Evolutionary conservation across 108 stramenopile genomes (phyloP).

Genomic region (Cyclotella choctawhatcheeana): DNA sequence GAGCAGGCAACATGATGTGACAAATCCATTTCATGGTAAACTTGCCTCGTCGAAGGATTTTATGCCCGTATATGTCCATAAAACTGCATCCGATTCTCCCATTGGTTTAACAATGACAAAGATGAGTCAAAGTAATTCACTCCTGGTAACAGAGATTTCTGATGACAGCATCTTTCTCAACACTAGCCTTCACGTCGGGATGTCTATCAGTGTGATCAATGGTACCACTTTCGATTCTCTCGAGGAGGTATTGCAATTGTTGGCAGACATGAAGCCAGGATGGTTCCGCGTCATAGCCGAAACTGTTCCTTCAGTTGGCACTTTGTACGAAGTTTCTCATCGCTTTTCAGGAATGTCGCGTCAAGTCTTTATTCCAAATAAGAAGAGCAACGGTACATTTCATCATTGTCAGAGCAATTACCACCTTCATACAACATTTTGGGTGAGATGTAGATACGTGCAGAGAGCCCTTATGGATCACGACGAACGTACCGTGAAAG

Average conservation of each 20-base stretch:
- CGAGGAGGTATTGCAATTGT: background rate
- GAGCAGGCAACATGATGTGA: background rate
- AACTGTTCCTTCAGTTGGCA: constrained; percentile 4
- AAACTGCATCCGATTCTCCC: background rate
- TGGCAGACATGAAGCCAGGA: background rate
- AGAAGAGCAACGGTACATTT: background rate
- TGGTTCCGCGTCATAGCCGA: background rate
- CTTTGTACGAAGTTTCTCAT: background rate
- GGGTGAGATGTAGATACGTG: background rate
- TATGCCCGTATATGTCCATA: background rate
- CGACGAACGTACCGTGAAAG: background rate
- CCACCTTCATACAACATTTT: constrained; percentile 8
- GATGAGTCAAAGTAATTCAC: too few relatives aligned
- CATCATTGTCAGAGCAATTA: constrained; percentile 14
- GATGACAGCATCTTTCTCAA: background rate
- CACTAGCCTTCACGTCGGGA: background rate
- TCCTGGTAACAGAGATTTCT: background rate
- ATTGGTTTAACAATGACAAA: background rate
- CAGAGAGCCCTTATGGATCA: constrained; percentile 15
- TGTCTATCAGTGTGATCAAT: background rate
- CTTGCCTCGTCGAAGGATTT: background rate
- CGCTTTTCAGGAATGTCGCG: background rate
- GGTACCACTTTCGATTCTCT: background rate
- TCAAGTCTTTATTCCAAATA: constrained; percentile 11
- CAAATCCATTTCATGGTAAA: constrained; percentile 12